phyloP scores from a whole-genome alignment of 306 rosid species.

The Oxytropis ochrocephala region DNA sequence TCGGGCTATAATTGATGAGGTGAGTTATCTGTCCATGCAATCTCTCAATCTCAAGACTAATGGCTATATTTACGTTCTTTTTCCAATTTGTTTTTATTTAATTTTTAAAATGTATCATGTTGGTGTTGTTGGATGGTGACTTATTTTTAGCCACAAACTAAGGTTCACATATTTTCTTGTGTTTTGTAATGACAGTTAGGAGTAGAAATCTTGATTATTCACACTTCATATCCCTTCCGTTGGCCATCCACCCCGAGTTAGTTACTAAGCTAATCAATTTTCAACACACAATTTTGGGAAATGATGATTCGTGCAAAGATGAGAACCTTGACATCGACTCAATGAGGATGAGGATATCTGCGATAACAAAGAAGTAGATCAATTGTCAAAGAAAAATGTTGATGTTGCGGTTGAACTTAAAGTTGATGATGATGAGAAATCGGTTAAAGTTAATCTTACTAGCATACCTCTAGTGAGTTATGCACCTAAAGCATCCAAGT shows the following conservation, averaged over 20 bases:
- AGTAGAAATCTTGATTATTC: constrained; percentile 81
- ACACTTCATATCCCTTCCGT: constrained; percentile 91
- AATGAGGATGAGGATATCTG: constrained; percentile 42
- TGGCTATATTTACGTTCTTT: not conserved
- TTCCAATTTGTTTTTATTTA: constrained; percentile 14
- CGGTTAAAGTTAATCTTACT: constrained; percentile 44
- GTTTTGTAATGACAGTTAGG: constrained; percentile 44
- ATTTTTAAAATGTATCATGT: not conserved
- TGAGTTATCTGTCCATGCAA: constrained; percentile 29
- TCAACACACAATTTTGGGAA: constrained; percentile 62
- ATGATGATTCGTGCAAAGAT: constrained; percentile 28
- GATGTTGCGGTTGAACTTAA: constrained; percentile 57
- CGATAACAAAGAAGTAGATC: constrained; percentile 41
- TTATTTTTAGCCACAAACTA: constrained; percentile 1
- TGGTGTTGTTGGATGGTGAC: not conserved
- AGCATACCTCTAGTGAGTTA: constrained; percentile 66
- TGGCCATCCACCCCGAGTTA: constrained; percentile 85
- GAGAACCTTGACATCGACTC: constrained; percentile 36
- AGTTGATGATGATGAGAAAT: constrained; percentile 34
- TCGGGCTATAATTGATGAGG: constrained; percentile 67
- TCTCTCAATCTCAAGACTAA: constrained; percentile 22
- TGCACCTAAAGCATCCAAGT: constrained; percentile 49
- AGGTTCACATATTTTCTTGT: constrained; percentile 19
- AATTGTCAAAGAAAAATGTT: constrained; percentile 36
- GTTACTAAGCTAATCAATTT: constrained; percentile 69